These are phyloP conservation scores for Datura wrightii DNA, from an alignment of 257 asterid species.

Conservation along the genomic window DNA sequence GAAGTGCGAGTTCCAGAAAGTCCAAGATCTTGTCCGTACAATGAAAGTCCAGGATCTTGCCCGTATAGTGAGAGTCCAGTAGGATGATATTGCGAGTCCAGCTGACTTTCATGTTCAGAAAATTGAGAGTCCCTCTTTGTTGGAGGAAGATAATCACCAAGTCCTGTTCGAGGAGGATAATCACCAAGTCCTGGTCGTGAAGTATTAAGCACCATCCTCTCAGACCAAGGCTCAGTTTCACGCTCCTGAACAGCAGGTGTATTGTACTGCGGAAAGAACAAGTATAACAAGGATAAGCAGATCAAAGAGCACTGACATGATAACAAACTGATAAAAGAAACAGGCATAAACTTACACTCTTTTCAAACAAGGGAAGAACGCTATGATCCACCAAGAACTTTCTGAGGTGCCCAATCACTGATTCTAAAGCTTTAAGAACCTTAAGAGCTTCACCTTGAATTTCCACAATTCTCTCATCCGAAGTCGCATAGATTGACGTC, in stretches of 20 bases:
- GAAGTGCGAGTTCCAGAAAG: constrained; percentile 61
- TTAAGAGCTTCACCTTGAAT: constrained; percentile 83
- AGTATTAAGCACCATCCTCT: constrained; percentile 36
- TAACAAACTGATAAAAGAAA: constrained; percentile 25
- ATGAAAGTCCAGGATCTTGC: constrained; percentile 62
- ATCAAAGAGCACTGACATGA: background rate
- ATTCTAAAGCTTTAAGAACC: constrained; percentile 81
- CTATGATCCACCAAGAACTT: constrained; percentile 87
- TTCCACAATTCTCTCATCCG: constrained; percentile 88
- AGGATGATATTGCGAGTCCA: constrained; percentile 53
- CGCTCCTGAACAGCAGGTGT: constrained; percentile 64
- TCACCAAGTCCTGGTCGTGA: constrained; percentile 29
- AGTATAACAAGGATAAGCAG: constrained; percentile 2
- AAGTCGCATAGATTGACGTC: constrained; percentile 64
- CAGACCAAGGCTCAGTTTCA: constrained; percentile 68
- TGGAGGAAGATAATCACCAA: constrained; percentile 32
- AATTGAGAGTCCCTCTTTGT: constrained; percentile 62
- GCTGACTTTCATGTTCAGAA: constrained; percentile 64
- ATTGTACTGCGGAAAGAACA: constrained; percentile 53
- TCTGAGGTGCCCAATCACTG: constrained; percentile 82
- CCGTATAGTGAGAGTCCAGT: constrained; percentile 65
- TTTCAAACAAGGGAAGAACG: constrained; percentile 84
- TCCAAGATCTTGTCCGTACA: constrained; percentile 68
- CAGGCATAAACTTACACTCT: constrained; percentile 58
- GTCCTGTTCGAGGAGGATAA: constrained; percentile 12